Evolutionary conservation across 768 basidiomycete genomes (phyloP).

Genomic region (Tricholoma matsutake): DNA sequence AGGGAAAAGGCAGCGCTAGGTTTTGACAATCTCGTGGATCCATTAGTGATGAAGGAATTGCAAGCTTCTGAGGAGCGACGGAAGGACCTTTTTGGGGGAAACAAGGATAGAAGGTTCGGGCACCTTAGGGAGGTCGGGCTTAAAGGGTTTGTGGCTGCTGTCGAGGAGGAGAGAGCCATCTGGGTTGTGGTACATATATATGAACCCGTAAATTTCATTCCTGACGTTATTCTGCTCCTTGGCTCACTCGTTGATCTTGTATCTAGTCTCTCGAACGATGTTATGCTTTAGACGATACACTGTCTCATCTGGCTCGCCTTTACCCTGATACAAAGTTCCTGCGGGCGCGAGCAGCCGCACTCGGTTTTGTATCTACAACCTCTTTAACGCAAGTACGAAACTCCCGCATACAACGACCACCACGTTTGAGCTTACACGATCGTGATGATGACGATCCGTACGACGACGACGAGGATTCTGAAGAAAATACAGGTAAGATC

Average conservation of each 20-base stretch:
- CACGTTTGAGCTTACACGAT: slow-evolving; percentile 20
- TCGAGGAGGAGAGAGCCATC: slow-evolving; percentile 67
- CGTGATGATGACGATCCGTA: slow-evolving; percentile 31
- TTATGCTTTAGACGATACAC: slow-evolving; percentile 62
- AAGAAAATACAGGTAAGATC: slow-evolving; percentile 43
- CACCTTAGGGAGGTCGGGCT: slow-evolving; percentile 79
- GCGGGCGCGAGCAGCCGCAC: slow-evolving; percentile 69
- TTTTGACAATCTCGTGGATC: slow-evolving; percentile 44
- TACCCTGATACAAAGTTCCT: slow-evolving; percentile 77
- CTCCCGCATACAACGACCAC: slow-evolving; percentile 3
- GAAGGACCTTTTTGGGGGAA: slow-evolving; percentile 45
- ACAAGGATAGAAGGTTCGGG: slow-evolving; percentile 60
- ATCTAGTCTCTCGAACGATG: slow-evolving; percentile 73
- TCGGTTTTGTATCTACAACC: slow-evolving; percentile 59
- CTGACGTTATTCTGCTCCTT: not conserved
- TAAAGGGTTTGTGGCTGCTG: slow-evolving; percentile 67
- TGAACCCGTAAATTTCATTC: slow-evolving; percentile 56
- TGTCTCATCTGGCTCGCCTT: slow-evolving; percentile 65
- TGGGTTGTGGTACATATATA: slow-evolving; percentile 90
- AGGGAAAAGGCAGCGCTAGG: slow-evolving; percentile 43
- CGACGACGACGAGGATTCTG: slow-evolving; percentile 20
- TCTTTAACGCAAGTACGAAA: slow-evolving; percentile 3
- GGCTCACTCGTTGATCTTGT: slow-evolving; percentile 5
- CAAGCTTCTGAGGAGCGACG: slow-evolving; percentile 29
- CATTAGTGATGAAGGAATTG: slow-evolving; percentile 42